Evolutionary conservation across 306 rosid genomes (phyloP).

Genomic region (Cicer chorassanicum): DNA sequence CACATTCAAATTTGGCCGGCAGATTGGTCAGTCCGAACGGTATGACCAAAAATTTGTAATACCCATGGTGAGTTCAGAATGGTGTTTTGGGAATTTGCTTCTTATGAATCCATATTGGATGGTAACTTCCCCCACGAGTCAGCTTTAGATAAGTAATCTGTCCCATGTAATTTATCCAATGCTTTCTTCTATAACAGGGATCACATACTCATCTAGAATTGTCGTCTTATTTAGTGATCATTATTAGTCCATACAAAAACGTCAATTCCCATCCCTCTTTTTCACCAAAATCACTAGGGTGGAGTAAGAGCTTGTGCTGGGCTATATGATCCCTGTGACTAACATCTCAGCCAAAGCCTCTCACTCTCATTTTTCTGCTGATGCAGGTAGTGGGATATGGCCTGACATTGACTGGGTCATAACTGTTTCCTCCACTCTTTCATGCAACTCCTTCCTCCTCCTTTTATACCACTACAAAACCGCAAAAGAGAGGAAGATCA

Average conservation of each 20-base stretch:
- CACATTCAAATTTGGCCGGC: background rate
- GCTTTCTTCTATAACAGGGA: background rate
- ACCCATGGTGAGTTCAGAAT: background rate
- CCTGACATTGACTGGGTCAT: background rate
- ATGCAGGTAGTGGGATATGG: background rate
- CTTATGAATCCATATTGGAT: background rate
- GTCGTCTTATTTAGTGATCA: background rate
- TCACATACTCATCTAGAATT: background rate
- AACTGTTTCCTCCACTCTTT: background rate
- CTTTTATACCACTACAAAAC: background rate
- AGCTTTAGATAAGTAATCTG: background rate
- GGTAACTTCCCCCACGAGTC: background rate
- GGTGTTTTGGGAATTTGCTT: background rate
- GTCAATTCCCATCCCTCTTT: background rate
- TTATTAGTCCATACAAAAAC: background rate
- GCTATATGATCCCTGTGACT: background rate
- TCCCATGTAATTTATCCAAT: background rate
- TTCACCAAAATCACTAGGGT: background rate
- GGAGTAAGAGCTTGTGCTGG: background rate
- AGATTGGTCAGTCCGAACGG: background rate
- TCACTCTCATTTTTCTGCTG: background rate
- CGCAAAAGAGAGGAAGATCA: background rate
- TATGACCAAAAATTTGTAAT: background rate
- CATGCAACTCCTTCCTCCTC: background rate
- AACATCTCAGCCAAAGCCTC: background rate